A percentile compares a stretch with the other conserved stretches of the same genome.
Evolutionary conservation across 176 grass and related monocot genomes (phyloP).

Genomic region (Bolboschoenus planiculmis): DNA sequence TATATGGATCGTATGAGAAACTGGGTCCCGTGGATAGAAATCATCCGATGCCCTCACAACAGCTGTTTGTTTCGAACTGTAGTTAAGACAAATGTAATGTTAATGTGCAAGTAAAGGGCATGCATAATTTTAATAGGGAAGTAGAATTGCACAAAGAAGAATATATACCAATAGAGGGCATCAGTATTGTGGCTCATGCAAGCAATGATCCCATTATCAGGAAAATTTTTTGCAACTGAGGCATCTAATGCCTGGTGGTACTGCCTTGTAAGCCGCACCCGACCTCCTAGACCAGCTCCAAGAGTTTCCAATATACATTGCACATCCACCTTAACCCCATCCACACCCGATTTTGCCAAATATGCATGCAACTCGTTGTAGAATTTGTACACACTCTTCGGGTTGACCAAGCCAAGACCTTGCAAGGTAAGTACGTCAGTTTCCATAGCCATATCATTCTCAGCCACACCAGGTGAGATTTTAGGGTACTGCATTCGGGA

Average conservation of each 20-base stretch:
- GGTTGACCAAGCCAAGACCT: conserved; percentile 81
- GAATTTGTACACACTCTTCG: conserved; percentile 77
- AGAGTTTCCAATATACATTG: conserved; percentile 92
- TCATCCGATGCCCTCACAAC: conserved; percentile 90
- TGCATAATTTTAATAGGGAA: neutral
- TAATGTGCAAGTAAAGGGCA: neutral
- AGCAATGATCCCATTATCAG: conserved; percentile 87
- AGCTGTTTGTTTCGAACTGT: conserved; percentile 87
- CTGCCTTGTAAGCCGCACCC: conserved; percentile 60
- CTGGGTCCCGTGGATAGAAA: conserved; percentile 73
- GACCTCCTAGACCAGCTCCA: conserved; percentile 60
- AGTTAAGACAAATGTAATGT: neutral
- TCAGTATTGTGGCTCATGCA: conserved; percentile 99
- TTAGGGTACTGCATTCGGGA: conserved; percentile 67
- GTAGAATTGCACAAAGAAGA: neutral
- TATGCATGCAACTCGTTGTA: conserved; percentile 91
- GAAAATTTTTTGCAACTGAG: conserved; percentile 76
- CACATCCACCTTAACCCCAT: conserved; percentile 94
- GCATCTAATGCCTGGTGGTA: conserved; percentile 88
- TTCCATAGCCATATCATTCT: conserved; percentile 79
- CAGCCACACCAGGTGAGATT: conserved; percentile 58
- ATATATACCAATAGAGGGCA: conserved; percentile 66
- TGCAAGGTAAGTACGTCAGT: conserved; percentile 70
- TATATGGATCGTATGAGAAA: conserved; percentile 93
- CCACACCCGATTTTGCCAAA: conserved; percentile 63